phyloP scores from a whole-genome alignment of 2,329 filamentous ascomycete species.

The Xylaria sp. region DNA sequence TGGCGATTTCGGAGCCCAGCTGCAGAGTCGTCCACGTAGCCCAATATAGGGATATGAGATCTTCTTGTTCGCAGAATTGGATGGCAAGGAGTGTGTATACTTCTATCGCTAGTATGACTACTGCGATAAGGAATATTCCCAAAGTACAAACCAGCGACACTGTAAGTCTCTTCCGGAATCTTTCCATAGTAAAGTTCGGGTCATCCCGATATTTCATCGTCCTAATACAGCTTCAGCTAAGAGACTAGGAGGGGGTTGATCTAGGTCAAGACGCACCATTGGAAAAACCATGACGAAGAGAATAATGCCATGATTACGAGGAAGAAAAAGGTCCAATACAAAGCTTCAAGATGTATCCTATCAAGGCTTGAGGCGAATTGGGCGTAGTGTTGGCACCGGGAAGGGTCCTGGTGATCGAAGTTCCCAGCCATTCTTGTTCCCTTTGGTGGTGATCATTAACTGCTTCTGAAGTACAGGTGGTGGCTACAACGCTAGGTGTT shows the following conservation, averaged over 20 bases:
- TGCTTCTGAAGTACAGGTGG: neutral
- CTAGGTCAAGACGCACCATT: slow-evolving; percentile 43
- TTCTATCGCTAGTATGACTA: slow-evolving; percentile 62
- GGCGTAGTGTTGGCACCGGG: slow-evolving; percentile 54
- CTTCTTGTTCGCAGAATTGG: slow-evolving; percentile 69
- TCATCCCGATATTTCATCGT: slow-evolving; percentile 52
- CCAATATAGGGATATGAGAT: slow-evolving; percentile 69
- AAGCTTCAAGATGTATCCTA: slow-evolving; percentile 51
- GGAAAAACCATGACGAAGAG: slow-evolving; percentile 52
- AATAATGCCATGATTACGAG: slow-evolving; percentile 53
- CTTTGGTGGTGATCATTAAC: neutral
- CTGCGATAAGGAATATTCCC: slow-evolving; percentile 57
- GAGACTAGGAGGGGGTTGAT: neutral
- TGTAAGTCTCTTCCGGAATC: slow-evolving; percentile 52
- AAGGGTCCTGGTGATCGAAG: slow-evolving; percentile 48
- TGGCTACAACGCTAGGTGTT: neutral
- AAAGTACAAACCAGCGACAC: slow-evolving; percentile 57
- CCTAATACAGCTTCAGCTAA: slow-evolving; percentile 31
- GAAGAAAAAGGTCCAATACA: slow-evolving; percentile 56
- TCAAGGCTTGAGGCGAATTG: slow-evolving; percentile 51
- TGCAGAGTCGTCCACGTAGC: slow-evolving; percentile 70
- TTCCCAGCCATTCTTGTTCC: slow-evolving; percentile 49
- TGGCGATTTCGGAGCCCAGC: slow-evolving; percentile 67
- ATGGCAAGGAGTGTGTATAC: slow-evolving; percentile 63
- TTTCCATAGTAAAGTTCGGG: slow-evolving; percentile 48